Evolutionary conservation across 2,329 filamentous ascomycete genomes (phyloP), one percentile per base, ranked within the genome.

Genomic region (Penicillium sp.): DNA sequence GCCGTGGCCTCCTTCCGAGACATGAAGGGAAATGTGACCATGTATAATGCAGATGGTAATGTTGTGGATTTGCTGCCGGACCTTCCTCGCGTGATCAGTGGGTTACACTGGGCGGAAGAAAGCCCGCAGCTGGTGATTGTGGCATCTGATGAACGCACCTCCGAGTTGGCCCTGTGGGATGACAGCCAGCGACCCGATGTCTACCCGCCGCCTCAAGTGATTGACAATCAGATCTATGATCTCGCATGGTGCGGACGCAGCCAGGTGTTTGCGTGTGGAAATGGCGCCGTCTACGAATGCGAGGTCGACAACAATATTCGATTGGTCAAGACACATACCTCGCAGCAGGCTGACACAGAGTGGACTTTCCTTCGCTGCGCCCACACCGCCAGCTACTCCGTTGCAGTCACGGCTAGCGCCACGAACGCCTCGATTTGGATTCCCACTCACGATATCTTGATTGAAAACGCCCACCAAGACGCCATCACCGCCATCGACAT

Each of bases 1-100:
- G 81, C 80, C 26, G 76, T 82, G 19, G 80, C 81, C 16, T 81
- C 79, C 25, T 80, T 77, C 59, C 75, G 73, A 55, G 75, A 80
- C 53, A 71, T 75, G 64, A 72, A 76, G 38, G 79, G 79, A 16
- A 73, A 78, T 14, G 76, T 82, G 59, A 74, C 74, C 60, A 79
- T 79, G 70, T 82, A 77, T 65, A 76, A 81, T 46, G 71, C 76
- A 14, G 70, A 77, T 33, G 80, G 80, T 28, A 74, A 77, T 35
- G 76, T 75, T 6, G 70, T 80, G 14, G 80, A 82, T 60, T 64
- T 79, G n/a, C 68, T 82, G 11, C 79, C 80, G 1, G 78, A 79
- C 45, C 75, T 79, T 6, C 78, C 79, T 33, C 73, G 76, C 37
- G 76, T 79, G 67, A 77, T 82, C 43, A 80, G 75, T 4, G 76